Percentiles rank a stretch among this genome's conserved stretches.
These are phyloP conservation scores for Puccinellia tenuiflora DNA, from an alignment of 176 grass and related monocot species.

Conservation along the genomic window DNA sequence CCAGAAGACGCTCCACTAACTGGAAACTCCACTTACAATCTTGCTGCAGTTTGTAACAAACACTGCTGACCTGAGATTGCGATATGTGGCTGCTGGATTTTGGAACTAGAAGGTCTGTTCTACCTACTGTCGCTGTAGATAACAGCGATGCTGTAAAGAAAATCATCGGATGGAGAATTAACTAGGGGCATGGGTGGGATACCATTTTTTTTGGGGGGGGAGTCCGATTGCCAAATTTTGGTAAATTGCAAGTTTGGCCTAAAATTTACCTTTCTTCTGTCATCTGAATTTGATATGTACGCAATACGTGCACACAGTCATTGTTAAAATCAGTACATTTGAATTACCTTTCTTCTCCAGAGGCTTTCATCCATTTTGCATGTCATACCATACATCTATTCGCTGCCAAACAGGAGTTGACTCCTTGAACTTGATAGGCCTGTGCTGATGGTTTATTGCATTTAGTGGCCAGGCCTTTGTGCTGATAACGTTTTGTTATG, in stretches of 20 bases:
- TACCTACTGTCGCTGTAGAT: neutral
- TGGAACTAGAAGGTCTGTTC: neutral
- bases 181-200: neutral
- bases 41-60: conserved; percentile 9
- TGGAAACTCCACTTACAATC: neutral
- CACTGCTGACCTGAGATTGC: neutral
- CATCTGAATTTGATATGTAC: neutral
- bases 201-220: neutral
- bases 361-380: neutral
- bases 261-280: neutral
- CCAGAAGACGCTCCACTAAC: conserved; percentile 22
- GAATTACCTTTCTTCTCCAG: too few species aligned
- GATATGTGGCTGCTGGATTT: neutral
- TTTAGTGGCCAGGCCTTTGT: neutral
- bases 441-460: neutral
- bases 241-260: neutral
- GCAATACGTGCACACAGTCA: too few species aligned
- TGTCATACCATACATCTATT: neutral
- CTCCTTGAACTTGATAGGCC: neutral
- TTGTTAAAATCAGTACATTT: neutral
- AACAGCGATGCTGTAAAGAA: neutral
- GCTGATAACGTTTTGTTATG: neutral
- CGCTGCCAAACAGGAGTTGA: neutral
- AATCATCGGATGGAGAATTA: neutral
- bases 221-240: neutral